These are phyloP conservation scores for Talaromyces liani DNA, from an alignment of 495 filamentous ascomycete species.

Conservation along the genomic window DNA sequence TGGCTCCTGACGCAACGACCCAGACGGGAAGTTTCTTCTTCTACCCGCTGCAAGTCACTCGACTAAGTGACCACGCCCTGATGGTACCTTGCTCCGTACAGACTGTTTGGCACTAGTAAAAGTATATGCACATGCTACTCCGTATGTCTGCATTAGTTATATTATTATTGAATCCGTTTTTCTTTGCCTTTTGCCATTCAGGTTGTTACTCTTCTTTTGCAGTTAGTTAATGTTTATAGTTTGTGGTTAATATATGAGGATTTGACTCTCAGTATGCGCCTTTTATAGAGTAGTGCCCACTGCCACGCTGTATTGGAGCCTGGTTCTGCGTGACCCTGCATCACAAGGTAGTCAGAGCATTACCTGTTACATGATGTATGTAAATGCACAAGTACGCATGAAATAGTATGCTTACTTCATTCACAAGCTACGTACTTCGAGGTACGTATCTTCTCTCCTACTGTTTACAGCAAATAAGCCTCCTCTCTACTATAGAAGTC, in stretches of 20 bases:
- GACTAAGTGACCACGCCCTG: background rate
- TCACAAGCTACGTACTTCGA: background rate
- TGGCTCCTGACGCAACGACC: background rate
- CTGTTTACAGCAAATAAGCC: background rate
- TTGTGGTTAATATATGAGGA: background rate
- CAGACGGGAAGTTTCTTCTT: constrained; percentile 1
- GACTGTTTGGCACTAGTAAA: constrained; percentile 1
- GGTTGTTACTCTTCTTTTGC: background rate
- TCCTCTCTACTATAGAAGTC: background rate
- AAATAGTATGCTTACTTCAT: too few relatives aligned
- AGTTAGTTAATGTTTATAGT: background rate
- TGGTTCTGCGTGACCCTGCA: background rate
- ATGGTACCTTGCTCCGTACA: background rate
- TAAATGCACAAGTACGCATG: too few relatives aligned
- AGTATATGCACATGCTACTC: background rate
- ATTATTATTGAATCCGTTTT: background rate
- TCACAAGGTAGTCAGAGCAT: too few relatives aligned
- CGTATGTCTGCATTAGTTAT: background rate
- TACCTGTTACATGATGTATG: background rate
- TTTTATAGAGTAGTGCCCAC: background rate
- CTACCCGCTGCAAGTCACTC: constrained; percentile 5
- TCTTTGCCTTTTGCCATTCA: background rate
- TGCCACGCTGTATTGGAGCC: background rate
- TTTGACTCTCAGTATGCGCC: background rate
- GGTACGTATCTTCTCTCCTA: background rate